Evolutionary conservation across 2,329 filamentous ascomycete species (phyloP), one percentile per base, ranked within the genome.

Genomic region (Escovopsis weberi): DNA sequence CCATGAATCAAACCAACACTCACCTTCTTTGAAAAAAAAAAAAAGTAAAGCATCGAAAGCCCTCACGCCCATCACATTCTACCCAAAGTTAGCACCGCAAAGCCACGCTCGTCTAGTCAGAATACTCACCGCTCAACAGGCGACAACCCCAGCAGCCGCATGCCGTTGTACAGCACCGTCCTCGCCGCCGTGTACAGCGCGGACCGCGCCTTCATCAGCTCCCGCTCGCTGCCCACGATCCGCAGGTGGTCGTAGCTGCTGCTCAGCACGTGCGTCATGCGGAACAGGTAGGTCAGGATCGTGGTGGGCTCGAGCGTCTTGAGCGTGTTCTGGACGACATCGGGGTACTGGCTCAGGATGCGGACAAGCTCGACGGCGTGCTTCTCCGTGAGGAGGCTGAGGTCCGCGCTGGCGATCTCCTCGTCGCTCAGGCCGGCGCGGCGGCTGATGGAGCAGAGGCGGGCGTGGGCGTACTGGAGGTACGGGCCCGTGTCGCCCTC

Each of bases 401-500:
- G 65, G 57, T 89, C 75, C 18, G 82, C 80, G 11, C 62, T 65
- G 10, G 66, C 64, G 28, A 89, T 67, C 9, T 82, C 75, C 41
- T 73, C 70, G 6, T 68, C 61, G 2, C 65, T 60, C 28, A 81
- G 64, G 8, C 59, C 64, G 2, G 72, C 72, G 54, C 69, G 69
- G 52, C 75, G 71, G 53, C 70, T 69, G 53, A 81, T 82, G 6
- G 75, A 77, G 59, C 68, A 73, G 36, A 88, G 70, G 52, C 81
- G 80, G 32, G 82, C 80, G 56, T 87, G 81, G 4, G 84, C 84
- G 56, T 88, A 87, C 66, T 93, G 85, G 37, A 93, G 72, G 59
- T 88, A 88, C 11, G 84, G 83, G 7, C 85, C 85, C 2, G 85
- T 91, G 59, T 89, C 84, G 36, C 84, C 84, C 63, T 91, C 84